A percentile compares a stretch with the other conserved stretches of the same genome.
Evolutionary conservation across 2,329 filamentous ascomycete genomes (phyloP).

Genomic region (Tolypocladium tundrense): DNA sequence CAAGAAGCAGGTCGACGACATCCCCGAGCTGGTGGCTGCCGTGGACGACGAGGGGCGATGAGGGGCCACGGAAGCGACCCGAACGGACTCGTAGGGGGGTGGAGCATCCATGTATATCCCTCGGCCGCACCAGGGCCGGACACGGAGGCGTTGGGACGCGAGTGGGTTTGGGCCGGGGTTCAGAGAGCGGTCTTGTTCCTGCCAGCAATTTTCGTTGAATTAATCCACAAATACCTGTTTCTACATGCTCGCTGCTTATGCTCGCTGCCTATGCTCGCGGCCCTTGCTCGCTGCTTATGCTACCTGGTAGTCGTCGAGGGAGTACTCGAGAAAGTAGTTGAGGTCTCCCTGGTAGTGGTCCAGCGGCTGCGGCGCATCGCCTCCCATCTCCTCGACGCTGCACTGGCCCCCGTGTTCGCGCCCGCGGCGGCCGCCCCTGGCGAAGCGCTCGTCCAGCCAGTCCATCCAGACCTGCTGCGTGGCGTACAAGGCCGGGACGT

Average conservation of each 20-base stretch:
- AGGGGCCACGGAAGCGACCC: background rate
- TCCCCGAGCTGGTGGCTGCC: conserved; percentile 55
- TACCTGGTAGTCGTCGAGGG: conserved; percentile 4
- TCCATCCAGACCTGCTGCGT: conserved; percentile 13
- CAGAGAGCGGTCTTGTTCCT: background rate
- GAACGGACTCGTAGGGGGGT: background rate
- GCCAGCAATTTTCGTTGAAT: background rate
- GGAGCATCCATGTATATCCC: background rate
- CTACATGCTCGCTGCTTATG: background rate
- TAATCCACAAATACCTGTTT: background rate
- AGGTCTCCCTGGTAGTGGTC: conserved; percentile 3
- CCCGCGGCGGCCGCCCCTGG: background rate
- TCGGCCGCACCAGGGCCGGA: background rate
- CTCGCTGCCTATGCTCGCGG: background rate
- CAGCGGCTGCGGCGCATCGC: conserved; percentile 3
- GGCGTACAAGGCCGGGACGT: conserved; percentile 9
- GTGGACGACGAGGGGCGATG: conserved; percentile 1
- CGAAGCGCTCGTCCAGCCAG: conserved; percentile 13
- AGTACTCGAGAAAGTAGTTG: conserved; percentile 4
- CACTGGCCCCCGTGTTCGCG: background rate
- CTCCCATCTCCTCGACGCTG: conserved; percentile 2
- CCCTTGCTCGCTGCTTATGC: background rate
- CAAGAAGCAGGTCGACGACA: conserved; percentile 66
- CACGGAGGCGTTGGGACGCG: background rate
- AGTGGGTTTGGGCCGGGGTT: background rate